Evolutionary conservation across 345 rosid genomes (phyloP).

Genomic region (Brassica nigra): DNA sequence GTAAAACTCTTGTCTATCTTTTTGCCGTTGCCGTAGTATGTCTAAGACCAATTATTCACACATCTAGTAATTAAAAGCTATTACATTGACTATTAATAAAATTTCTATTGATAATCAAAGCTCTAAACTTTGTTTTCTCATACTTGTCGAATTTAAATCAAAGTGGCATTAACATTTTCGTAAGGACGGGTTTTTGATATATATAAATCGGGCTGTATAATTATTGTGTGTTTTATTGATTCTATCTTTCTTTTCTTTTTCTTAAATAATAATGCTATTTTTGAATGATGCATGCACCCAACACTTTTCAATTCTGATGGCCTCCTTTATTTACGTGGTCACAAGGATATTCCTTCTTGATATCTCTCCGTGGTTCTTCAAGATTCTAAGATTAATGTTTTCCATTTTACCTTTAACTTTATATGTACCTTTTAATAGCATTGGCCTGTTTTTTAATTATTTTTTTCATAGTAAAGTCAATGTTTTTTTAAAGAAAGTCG

Average conservation of each 20-base stretch:
- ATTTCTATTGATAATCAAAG: neutral
- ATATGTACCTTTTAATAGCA: neutral
- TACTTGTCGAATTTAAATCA: neutral
- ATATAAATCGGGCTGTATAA: neutral
- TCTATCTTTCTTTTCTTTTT: neutral
- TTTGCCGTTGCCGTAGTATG: neutral
- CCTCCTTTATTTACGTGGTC: slow-evolving; percentile 29
- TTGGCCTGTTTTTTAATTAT: neutral
- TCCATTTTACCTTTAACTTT: slow-evolving; percentile 4
- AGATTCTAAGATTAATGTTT: slow-evolving; percentile 4
- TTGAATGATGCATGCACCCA: slow-evolving; percentile 24
- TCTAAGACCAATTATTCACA: neutral
- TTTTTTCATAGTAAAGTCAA: neutral
- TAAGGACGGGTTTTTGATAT: neutral
- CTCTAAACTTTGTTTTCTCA: neutral
- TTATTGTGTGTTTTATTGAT: neutral
- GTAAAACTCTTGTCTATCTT: neutral
- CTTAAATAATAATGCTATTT: neutral
- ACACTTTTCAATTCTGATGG: slow-evolving; percentile 5
- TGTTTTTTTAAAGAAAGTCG: neutral
- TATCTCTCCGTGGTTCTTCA: slow-evolving; percentile 1
- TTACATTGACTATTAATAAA: neutral
- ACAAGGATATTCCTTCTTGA: slow-evolving; percentile 4
- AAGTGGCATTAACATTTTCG: neutral
- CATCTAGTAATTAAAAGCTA: neutral